These are phyloP conservation scores for Trifolium repens DNA, from an alignment of 306 rosid genomes.

Conservation along the genomic window DNA sequence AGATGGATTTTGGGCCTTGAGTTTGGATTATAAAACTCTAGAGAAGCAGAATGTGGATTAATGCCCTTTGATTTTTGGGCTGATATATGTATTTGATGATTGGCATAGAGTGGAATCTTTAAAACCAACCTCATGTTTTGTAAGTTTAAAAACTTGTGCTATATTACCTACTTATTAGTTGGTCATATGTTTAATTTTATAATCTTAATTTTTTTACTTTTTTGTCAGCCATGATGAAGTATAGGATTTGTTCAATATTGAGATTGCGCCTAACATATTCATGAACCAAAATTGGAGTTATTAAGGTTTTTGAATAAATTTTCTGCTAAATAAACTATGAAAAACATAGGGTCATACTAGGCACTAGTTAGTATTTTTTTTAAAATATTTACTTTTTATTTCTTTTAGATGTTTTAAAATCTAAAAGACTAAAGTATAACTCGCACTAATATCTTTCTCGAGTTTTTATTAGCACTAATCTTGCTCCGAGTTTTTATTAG, in stretches of 20 bases:
- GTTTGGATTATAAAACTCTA: conserved; percentile 5
- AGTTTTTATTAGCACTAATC: no score
- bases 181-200: neutral
- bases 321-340: no score
- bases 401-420: no score
- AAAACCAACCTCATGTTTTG: neutral
- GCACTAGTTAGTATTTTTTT: no score
- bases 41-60: neutral
- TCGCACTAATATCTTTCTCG: no score
- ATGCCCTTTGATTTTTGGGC: conserved; percentile 19
- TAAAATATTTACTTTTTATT: no score
- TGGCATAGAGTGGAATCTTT: conserved; percentile 1
- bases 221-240: neutral
- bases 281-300: neutral
- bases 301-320: no score
- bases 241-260: neutral
- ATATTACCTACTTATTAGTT: conserved; percentile 8
- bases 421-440: no score
- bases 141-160: conserved; percentile 1
- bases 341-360: no score
- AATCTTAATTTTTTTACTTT: neutral
- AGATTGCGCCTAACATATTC: neutral
- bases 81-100: neutral
- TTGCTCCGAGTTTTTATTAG: no score
- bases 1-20: conserved; percentile 31